These are phyloP conservation scores for Curvularia hawaiiensis DNA, from an alignment of 2,329 filamentous ascomycete species.

Conservation along the genomic window DNA sequence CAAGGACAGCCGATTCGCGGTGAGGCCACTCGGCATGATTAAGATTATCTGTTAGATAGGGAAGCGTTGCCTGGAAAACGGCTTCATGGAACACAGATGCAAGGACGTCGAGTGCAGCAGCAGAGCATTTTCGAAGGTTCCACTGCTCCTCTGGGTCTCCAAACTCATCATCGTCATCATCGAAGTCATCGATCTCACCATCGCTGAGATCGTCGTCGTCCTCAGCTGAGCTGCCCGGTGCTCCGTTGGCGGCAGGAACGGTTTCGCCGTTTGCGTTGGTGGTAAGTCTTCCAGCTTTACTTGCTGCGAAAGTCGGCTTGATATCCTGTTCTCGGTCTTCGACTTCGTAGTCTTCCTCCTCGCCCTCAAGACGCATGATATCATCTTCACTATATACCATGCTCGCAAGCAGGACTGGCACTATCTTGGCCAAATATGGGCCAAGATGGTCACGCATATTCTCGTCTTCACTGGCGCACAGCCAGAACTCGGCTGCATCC, in stretches of 20 bases:
- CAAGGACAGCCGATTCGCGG: constrained; percentile 91
- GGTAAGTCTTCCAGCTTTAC: constrained; percentile 63
- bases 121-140: constrained; percentile 96
- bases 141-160: constrained; percentile 86
- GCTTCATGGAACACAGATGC: constrained; percentile 85
- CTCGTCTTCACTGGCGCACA: constrained; percentile 87
- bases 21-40: constrained; percentile 89
- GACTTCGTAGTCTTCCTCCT: constrained; percentile 81
- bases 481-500: constrained; percentile 97
- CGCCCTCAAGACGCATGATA: constrained; percentile 80
- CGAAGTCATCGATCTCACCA: constrained; percentile 78
- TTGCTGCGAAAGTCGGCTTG: constrained; percentile 86
- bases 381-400: constrained; percentile 98
- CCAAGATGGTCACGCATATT: constrained; percentile 76
- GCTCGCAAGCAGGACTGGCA: constrained; percentile 87
- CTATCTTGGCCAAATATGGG: constrained; percentile 81
- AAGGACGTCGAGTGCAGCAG: constrained; percentile 91
- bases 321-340: constrained; percentile 92
- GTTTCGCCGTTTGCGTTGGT: constrained; percentile 55
- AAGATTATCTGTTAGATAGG: constrained; percentile 89
- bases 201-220: constrained; percentile 79
- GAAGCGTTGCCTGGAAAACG: constrained; percentile 90
- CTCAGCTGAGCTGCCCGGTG: constrained; percentile 48
- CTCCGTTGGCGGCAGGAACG: constrained; percentile 49
- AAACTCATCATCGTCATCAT: constrained; percentile 73